Evolutionary conservation across 352 stramenopile species (phyloP).

Genomic region (Peronospora belbahrii): DNA sequence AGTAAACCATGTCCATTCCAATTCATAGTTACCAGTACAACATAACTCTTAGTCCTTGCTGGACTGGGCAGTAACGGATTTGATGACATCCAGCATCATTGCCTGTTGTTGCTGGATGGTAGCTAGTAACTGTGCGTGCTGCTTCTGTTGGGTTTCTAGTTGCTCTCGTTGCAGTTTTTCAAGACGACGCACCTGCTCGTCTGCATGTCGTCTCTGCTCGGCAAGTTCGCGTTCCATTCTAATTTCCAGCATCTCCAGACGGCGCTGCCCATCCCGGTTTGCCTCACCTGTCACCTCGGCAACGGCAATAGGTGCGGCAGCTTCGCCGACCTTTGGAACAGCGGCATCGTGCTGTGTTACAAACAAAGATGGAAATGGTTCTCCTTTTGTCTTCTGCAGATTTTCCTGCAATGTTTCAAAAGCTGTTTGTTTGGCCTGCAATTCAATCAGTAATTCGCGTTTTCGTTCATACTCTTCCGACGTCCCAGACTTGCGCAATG

Average conservation of each 20-base stretch:
- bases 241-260: constrained; percentile 26
- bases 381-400: constrained; percentile 8
- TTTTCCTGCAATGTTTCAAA: constrained; percentile 16
- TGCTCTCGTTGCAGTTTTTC: constrained; percentile 21
- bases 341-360: constrained; percentile 22
- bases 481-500: constrained; percentile 26
- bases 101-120: constrained; percentile 34
- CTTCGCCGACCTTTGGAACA: constrained; percentile 20
- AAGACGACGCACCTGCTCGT: constrained; percentile 24
- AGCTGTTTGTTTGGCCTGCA: constrained; percentile 14
- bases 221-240: constrained; percentile 30
- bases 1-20: too few species aligned
- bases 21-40: not conserved
- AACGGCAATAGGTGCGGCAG: constrained; percentile 17
- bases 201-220: constrained; percentile 19
- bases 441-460: constrained; percentile 17
- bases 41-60: constrained; percentile 11
- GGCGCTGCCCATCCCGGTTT: constrained; percentile 13
- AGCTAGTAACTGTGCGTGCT: constrained; percentile 23
- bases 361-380: not conserved
- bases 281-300: constrained; percentile 11
- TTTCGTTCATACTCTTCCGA: constrained; percentile 24
- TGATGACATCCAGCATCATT: constrained; percentile 36
- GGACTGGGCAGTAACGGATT: constrained; percentile 15
- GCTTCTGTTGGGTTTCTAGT: constrained; percentile 22